Base-by-base conservation (phyloP, 1,284 basidiomycete species). In the Sanghuangporus baumii region DNA sequence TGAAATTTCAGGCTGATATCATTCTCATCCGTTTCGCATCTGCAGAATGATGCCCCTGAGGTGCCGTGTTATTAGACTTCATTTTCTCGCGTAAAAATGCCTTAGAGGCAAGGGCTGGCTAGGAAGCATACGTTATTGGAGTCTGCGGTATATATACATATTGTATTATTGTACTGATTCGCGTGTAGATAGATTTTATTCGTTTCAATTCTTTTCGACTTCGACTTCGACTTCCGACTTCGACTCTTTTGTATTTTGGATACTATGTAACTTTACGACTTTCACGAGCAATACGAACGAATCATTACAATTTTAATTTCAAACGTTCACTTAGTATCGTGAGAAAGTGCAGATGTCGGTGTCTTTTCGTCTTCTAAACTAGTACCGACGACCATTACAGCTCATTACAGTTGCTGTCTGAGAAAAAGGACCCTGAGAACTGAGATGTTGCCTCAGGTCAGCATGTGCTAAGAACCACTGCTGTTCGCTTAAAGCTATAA, bases 21-120 rank as follows among this genome's bases (percentile, higher is more conserved):
- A 43, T 62, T 36, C 40, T 58, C 37, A 38, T 38, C 20, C n/a
- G 2, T 6, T 16, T 34, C n/a, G 36, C 12, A 18, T 46, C n/a
- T n/a, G n/a, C 46, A 63, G 62, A 63, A 63, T 20, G 62, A 59
- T 47, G 57, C 55, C 20, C 62, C 62, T 5, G 57, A 55, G 51
- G 8, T n/a, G 3, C 38, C 56, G 16, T 63, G 62, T 41, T 59
- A 63, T 40, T 63, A 47, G 47, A 48, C n/a, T 18, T 47, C 26
- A 12, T 43, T 18, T 57, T 18, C 38, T 57, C 43, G 20, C 6
- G 20, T 40, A 23, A 58, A 58, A 48, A 58, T 34, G 20, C 34
- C 31, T 16, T 54, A 23, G 26, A 57, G 55, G 23, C 55, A 43
- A 12, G 36, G 37, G 12, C 26, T 26, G 6, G 7, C 34, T 23